Base-by-base conservation (phyloP, 1,139 yeast genomes). In the Candida neerlandica region DNA sequence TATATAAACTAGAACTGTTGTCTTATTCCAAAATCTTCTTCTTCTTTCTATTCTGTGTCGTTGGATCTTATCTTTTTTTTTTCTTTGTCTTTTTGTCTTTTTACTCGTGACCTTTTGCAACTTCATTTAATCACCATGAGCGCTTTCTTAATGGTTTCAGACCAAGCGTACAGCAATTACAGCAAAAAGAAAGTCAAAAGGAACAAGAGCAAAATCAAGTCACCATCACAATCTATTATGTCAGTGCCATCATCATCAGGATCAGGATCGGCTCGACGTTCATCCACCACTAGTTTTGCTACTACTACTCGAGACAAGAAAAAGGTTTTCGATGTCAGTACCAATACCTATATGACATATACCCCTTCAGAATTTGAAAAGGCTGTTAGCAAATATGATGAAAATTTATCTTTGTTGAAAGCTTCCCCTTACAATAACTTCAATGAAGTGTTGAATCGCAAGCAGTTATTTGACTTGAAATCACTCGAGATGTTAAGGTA, bases 401-500 rank as follows among this genome's bases (percentile, higher is more conserved):
- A 42, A 14, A 45, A 45, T 12, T 51, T 56, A 33, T 43, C 50
- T 12, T 35, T 29, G 49, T 16, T 46, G 16, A 46, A 43, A 14
- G 12, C 46, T 10, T 50, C 43, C 39, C 54, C 52, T 15, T 56
- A 51, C 29, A 53, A 59, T 27, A 35, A 47, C 5, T 37, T 55
- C 30, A 63, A 61, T 35, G 54, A 16, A 26, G 30, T 19, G 5
- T 37, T 46, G 44, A 39, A 52, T 29, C 29, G 49, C 32, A 53
- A 49, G 3, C 49, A 51, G 11, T 50, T 63, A 15, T 60, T 64
- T 39, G 52, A 59, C 9, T 43, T 45, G 2, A 48, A 55, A 26
- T 57, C 60, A 43, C 29, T 63, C 3, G 53, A 59, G 12, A 49
- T 59, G 35, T 57, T 65, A 46, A 53, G 67, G 26, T 60, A 61